Conservation (phyloP, 108 stramenopile species). For the Fragilaria radians region DNA sequence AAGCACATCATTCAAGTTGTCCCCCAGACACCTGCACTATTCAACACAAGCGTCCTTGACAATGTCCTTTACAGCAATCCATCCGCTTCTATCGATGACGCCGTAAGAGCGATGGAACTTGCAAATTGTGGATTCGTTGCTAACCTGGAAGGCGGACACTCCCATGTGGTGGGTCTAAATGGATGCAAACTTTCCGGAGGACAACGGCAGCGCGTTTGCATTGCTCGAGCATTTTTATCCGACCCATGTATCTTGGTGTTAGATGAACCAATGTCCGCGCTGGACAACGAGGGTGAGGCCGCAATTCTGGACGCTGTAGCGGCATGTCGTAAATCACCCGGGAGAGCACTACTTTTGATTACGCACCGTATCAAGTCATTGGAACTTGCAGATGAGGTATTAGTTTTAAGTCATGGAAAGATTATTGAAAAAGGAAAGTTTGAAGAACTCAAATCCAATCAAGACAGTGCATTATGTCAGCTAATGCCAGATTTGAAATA, state of each 20-base stretch:
- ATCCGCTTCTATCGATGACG: slow-evolving; percentile 41
- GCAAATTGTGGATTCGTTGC: slow-evolving; percentile 75
- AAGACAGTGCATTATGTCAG: slow-evolving; percentile 43
- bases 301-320: slow-evolving; percentile 61
- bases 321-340: slow-evolving; percentile 40
- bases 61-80: slow-evolving; percentile 77
- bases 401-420: slow-evolving; percentile 64
- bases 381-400: slow-evolving; percentile 48
- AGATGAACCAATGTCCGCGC: slow-evolving; percentile 83
- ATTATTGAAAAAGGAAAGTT: slow-evolving; percentile 48
- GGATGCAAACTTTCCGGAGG: slow-evolving; percentile 91
- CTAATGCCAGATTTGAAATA: slow-evolving; percentile 56
- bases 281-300: slow-evolving; percentile 72
- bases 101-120: slow-evolving; percentile 36
- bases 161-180: slow-evolving; percentile 81
- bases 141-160: slow-evolving; percentile 59
- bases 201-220: slow-evolving; percentile 86
- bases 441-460: slow-evolving; percentile 25
- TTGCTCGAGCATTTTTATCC: slow-evolving; percentile 93
- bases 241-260: slow-evolving; percentile 80
- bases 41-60: slow-evolving; percentile 59
- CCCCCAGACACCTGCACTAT: slow-evolving; percentile 83
- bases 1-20: slow-evolving; percentile 81
- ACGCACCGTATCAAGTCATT: slow-evolving; percentile 68
- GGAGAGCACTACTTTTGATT: slow-evolving; percentile 56